Evolutionary conservation across 2,329 filamentous ascomycete species (phyloP), one percentile per base, ranked within the genome.

Genomic region (Nemania sp.): DNA sequence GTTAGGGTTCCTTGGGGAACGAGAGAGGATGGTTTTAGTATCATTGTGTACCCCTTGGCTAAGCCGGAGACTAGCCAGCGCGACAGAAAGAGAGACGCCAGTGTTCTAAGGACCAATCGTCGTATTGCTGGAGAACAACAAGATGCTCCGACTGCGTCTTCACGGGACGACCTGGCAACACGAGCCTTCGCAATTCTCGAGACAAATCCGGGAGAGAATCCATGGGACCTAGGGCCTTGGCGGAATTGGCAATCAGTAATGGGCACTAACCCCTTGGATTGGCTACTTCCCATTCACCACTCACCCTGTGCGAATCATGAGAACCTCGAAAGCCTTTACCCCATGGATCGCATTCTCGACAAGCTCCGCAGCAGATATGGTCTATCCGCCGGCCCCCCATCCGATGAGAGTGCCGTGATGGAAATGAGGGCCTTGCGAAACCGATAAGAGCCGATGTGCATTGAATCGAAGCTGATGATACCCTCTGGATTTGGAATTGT

Each of bases 241-340:
- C 76, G 80, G 29, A 98, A 98, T 71, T 88, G 92, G 77, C 85
- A 86, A 65, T 83, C 88, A 13, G 85, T 97, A 21, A 92, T 99
- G 87, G 94, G 94, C 0, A 77, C 83, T 48, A 84, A 77, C 18
- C 65, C 87, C 2, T 62, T 88, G 13, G 90, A 97, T 61, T 98
- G 93, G 93, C 71, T 97, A 12, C 76, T 97, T 1, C 94, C 94
- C 0, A 73, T 96, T 35, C 85, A 81, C 58, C 81, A 84, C 60
- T 92, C 90, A 4, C 94, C 94, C 0, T 94, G 90, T 73, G 83
- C 83, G 52, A 83, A 84, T 54, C 90, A 93, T 68, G 86, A 86
- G 48, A 83, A 80, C 66, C 79, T 80, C 60, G 81, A 84, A 63
- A 88, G 90, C 68, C 85, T 90, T 59, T 96, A 90, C 71, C 80